Evolutionary conservation across 257 asterid species (phyloP).

Genomic region (Scutellaria galericulata): DNA sequence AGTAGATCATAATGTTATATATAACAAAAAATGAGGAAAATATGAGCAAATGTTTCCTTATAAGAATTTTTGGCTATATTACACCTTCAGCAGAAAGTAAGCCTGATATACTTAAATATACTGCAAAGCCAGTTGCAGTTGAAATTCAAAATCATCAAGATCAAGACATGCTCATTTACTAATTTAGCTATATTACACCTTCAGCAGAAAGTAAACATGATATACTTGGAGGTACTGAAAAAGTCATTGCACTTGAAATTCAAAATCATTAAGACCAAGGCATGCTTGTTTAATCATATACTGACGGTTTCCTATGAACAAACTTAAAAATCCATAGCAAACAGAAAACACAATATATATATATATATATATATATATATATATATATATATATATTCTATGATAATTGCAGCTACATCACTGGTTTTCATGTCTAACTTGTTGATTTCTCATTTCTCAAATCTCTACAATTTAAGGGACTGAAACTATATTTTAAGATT

Average conservation of each 20-base stretch:
- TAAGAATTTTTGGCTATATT: background rate
- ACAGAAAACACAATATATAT: background rate
- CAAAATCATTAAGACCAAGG: background rate
- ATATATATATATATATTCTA: background rate
- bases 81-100: slow-evolving; percentile 15
- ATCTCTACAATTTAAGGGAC: background rate
- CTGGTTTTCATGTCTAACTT: background rate
- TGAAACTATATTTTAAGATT: background rate
- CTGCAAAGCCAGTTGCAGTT: background rate
- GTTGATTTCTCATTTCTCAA: background rate
- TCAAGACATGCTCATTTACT: background rate
- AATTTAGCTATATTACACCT: background rate
- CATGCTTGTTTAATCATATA: slow-evolving; percentile 2
- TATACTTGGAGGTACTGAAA: too few species aligned
- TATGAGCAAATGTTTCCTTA: background rate
- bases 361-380: background rate
- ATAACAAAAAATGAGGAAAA: background rate
- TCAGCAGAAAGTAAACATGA: too few species aligned
- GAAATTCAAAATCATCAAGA: slow-evolving; percentile 7
- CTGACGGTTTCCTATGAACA: background rate
- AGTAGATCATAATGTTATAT: background rate
- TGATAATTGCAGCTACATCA: background rate
- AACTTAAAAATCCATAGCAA: background rate
- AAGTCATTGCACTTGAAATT: too few species aligned
- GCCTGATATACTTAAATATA: background rate